Evolutionary conservation across 805 yeast genomes (phyloP).

Genomic region (Groenewaldozyma tartarivorans): DNA sequence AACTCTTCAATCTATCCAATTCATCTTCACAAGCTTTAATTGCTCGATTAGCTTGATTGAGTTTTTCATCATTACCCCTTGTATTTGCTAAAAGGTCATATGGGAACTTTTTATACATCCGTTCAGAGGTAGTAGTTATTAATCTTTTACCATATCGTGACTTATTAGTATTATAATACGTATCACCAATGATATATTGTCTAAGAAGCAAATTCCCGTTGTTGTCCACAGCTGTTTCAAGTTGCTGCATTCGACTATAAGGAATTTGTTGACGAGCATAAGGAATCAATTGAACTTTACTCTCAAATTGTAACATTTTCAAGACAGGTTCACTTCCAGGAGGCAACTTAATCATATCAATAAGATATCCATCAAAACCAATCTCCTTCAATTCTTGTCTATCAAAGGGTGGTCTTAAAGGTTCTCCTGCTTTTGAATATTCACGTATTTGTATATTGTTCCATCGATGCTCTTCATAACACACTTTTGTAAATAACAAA

Average conservation of each 20-base stretch:
- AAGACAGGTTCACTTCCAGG: constrained; percentile 38
- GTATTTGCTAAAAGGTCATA: not conserved
- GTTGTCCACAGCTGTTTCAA: not conserved
- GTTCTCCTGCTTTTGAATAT: constrained; percentile 16
- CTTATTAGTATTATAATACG: constrained; percentile 38
- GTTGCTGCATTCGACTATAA: constrained; percentile 28
- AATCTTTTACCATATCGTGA: constrained; percentile 62
- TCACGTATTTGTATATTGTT: constrained; percentile 45
- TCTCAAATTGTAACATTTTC: constrained; percentile 52
- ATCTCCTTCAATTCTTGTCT: constrained; percentile 27
- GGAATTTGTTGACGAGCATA: constrained; percentile 42
- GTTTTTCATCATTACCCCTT: not conserved
- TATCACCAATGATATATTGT: constrained; percentile 53
- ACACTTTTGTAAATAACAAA: constrained; percentile 31
- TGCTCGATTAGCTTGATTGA: not conserved
- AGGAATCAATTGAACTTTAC: constrained; percentile 49
- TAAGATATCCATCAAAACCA: constrained; percentile 76
- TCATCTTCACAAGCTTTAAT: not conserved
- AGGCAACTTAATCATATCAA: constrained; percentile 70
- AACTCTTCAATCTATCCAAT: not conserved
- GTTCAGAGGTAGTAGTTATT: constrained; percentile 28
- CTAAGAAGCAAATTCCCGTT: constrained; percentile 39
- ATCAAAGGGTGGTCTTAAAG: constrained; percentile 15
- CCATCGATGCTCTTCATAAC: constrained; percentile 32
- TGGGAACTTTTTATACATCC: not conserved